Base-by-base conservation (phyloP, 2,329 filamentous ascomycete species). In the Teratosphaeria viscida region DNA sequence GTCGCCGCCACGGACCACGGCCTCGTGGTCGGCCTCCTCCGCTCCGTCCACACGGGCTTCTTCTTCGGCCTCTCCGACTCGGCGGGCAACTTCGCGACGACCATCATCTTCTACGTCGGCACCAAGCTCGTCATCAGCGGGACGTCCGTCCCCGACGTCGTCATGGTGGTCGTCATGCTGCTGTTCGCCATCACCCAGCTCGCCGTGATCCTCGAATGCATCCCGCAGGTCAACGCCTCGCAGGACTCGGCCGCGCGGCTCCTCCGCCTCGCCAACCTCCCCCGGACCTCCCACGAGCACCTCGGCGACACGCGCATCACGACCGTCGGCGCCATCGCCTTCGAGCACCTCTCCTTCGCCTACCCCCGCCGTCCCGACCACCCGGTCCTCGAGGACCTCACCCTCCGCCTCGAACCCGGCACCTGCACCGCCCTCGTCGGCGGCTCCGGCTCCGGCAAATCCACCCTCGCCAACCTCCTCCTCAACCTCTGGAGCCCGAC, bases 361-460 rank as follows among this genome's bases (percentile, higher is more conserved):
- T 96, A 96, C 67, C 86, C 88, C 0, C 78, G 79, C 2, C 77
- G 80, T 0, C 78, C 79, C 0, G 71, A 76, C 1, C 76, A 76
- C 43, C 64, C 59, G 0, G 82, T 90, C 0, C 77, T 96, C 1
- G 77, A 78, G 10, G 76, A 82, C 26, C 71, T 95, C n/a, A 84
- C 79, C n/a, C 76, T 96, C 7, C 76, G 74, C 0, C 82, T 96
- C 57, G 70, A 78, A 1, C 72, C 81, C 0, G 85, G 86, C 26
- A 84, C 82, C 3, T 88, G 84, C 64, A 86, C 86, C 0, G 90
- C 89, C 2, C 84, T 97, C 23, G 90, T 95, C 2, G 92, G 92
- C 0, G 76, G 82, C 0, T 96, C 91, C 0, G 92, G 94, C 0
- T 89, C 87, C n/a, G 92, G 94, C 0, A 97, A 99, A 75, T 92